Percentiles rank a stretch among this genome's conserved stretches.
These are phyloP conservation scores for Articulospora tetracladia DNA, from an alignment of 495 filamentous ascomycete genomes.

Conservation along the genomic window DNA sequence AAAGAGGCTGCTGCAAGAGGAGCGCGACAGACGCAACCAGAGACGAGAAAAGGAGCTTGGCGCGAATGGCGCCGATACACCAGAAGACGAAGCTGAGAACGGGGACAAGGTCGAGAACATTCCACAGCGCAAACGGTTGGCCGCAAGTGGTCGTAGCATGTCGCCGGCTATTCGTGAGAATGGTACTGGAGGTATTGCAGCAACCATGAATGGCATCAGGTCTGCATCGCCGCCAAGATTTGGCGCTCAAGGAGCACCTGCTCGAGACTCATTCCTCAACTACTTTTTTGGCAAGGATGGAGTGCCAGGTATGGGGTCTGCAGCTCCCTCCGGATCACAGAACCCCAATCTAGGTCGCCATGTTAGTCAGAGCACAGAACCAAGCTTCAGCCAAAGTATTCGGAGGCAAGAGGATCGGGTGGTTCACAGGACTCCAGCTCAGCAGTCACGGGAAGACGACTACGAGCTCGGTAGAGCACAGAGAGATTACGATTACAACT, in stretches of 20 bases:
- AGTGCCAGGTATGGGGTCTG: constrained; percentile 29
- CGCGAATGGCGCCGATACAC: constrained; percentile 68
- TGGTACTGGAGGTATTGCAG: constrained; percentile 42
- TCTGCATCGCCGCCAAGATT: constrained; percentile 60
- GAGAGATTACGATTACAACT: constrained; percentile 45
- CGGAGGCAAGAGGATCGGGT: constrained; percentile 66
- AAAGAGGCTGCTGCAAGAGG: constrained; percentile 73
- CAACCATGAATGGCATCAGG: constrained; percentile 64
- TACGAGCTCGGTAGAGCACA: constrained; percentile 27
- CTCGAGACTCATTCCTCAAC: constrained; percentile 88
- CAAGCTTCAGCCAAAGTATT: constrained; percentile 78
- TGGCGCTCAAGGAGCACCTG: constrained; percentile 43
- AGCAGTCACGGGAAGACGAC: constrained; percentile 30
- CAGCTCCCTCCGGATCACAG: constrained; percentile 28
- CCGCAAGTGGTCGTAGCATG: constrained; percentile 67
- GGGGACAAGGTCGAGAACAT: constrained; percentile 43
- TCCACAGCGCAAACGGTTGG: constrained; percentile 54
- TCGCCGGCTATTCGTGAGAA: constrained; percentile 72
- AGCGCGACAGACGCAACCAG: constrained; percentile 78
- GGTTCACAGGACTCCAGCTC: constrained; percentile 35
- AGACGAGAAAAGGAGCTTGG: constrained; percentile 77
- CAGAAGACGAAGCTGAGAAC: constrained; percentile 72
- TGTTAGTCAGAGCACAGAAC: constrained; percentile 69
- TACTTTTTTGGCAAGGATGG: constrained; percentile 99
- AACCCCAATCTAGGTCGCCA: constrained; percentile 49